Conservation (phyloP, 805 yeast genomes). For the Wickerhamomyces canadensis region DNA sequence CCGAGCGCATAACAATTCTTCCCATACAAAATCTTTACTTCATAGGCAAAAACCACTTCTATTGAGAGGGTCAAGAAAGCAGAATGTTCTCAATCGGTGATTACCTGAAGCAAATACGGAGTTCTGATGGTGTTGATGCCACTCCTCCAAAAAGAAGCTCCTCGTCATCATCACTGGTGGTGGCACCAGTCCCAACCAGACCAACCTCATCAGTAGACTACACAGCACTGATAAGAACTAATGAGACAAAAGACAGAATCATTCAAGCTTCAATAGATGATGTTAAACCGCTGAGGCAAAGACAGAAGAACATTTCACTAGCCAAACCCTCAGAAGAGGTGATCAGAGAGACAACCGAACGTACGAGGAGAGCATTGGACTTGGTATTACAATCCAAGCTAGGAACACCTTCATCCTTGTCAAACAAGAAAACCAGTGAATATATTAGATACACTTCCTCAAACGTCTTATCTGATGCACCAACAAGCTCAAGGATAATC, state of each 20-base stretch:
- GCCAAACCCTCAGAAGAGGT: constrained; percentile 43
- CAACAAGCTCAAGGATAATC: constrained; percentile 40
- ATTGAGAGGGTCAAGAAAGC: no score
- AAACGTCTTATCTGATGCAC: constrained; percentile 27
- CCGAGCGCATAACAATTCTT: no score
- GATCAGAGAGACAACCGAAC: constrained; percentile 40
- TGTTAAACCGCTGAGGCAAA: constrained; percentile 55
- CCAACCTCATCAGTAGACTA: constrained; percentile 10
- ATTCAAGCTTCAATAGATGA: constrained; percentile 46
- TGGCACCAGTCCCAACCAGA: no score
- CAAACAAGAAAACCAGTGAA: constrained; percentile 31
- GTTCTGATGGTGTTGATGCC: no score
- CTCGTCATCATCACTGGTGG: no score
- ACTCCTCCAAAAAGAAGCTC: no score
- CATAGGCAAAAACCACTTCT: no score
- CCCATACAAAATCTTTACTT: no score
- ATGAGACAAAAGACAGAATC: constrained; percentile 12
- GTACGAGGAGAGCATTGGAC: constrained; percentile 54
- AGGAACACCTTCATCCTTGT: no score
- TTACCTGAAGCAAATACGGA: no score
- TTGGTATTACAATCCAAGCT: constrained; percentile 39
- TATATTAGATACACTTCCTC: constrained; percentile 41
- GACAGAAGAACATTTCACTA: constrained; percentile 31
- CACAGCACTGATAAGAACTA: constrained; percentile 16
- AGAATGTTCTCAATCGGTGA: no score